Evolutionary conservation across 2,329 filamentous ascomycete species (phyloP).

Genomic region (Tolypocladium ophioglossoides): DNA sequence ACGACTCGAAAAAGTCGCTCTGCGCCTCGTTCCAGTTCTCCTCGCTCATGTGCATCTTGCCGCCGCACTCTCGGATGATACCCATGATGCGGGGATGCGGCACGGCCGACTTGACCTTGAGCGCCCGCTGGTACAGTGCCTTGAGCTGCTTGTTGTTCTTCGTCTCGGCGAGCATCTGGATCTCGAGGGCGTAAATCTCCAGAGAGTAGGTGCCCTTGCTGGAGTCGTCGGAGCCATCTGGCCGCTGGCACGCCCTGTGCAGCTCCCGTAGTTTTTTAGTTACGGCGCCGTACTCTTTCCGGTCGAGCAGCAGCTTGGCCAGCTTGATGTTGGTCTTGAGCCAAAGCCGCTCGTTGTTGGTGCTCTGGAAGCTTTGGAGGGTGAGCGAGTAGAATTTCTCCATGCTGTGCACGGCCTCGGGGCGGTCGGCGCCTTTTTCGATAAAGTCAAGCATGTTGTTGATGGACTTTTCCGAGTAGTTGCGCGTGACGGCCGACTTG

Average conservation of each 20-base stretch:
- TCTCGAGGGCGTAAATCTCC: constrained; percentile 93
- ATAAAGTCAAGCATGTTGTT: constrained; percentile 99
- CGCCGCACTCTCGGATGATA: constrained; percentile 95
- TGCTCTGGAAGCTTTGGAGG: constrained; percentile 88
- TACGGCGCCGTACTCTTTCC: constrained; percentile 75
- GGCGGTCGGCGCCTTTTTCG: constrained; percentile 70
- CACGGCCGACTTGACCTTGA: constrained; percentile 91
- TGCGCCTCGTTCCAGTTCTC: constrained; percentile 98
- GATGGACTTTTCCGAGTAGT: constrained; percentile 98
- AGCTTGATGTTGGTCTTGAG: constrained; percentile 98
- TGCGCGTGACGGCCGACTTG: constrained; percentile 90
- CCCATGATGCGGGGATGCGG: constrained; percentile 99
- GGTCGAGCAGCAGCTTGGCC: constrained; percentile 79
- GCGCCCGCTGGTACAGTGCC: constrained; percentile 78
- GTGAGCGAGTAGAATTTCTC: constrained; percentile 93
- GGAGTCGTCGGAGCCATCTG: constrained; percentile 81
- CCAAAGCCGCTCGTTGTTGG: constrained; percentile 95
- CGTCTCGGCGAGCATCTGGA: constrained; percentile 96
- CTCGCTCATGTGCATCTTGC: constrained; percentile 99
- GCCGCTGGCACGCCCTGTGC: constrained; percentile 76
- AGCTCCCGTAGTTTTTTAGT: constrained; percentile 79
- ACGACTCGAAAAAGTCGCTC: constrained; percentile 96
- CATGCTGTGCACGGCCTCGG: constrained; percentile 67
- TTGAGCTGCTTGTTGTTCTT: constrained; percentile 97
- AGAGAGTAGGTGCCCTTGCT: constrained; percentile 94